phyloP scores from a whole-genome alignment of 139 green algal species.

The Micractinium conductrix region DNA sequence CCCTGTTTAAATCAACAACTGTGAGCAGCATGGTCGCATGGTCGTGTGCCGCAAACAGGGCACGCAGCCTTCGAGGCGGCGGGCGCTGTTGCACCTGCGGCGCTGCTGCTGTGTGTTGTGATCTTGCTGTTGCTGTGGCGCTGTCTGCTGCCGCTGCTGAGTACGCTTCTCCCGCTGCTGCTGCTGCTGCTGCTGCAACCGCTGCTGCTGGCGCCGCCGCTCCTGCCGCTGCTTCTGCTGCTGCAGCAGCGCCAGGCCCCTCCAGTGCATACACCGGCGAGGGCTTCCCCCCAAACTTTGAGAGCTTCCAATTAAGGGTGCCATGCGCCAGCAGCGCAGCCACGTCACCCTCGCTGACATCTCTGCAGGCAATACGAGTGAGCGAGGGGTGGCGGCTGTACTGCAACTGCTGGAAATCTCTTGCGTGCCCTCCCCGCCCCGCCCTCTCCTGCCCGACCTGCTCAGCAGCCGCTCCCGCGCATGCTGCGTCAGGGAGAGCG shows the following conservation, averaged over 20 bases:
- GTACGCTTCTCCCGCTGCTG: not conserved
- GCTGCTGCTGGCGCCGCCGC: not conserved
- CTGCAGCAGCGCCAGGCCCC: not conserved
- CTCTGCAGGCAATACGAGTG: not conserved
- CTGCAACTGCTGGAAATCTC: too few species aligned
- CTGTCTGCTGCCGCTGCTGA: not conserved
- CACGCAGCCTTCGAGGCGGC: not conserved
- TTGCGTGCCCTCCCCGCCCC: too few species aligned
- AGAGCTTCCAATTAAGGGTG: not conserved
- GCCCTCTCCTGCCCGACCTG: too few species aligned
- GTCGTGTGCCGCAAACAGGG: not conserved
- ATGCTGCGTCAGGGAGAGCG: slow-evolving; percentile 1
- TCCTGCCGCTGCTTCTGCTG: not conserved
- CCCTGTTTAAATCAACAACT: not conserved
- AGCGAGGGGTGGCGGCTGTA: too few species aligned
- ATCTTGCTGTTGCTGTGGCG: too few species aligned
- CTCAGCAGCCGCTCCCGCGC: not conserved
- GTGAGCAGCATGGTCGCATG: not conserved
- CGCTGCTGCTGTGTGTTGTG: too few species aligned
- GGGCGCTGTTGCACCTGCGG: too few species aligned
- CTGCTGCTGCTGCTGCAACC: not conserved
- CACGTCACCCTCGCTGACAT: not conserved
- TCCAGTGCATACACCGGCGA: slow-evolving; percentile 1
- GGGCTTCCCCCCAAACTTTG: slow-evolving; percentile 21
- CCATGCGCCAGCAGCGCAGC: not conserved